Evolutionary conservation across 169 alveolate genomes (phyloP), one percentile per base, ranked within the genome.

Genomic region (Eimeria tenella): DNA sequence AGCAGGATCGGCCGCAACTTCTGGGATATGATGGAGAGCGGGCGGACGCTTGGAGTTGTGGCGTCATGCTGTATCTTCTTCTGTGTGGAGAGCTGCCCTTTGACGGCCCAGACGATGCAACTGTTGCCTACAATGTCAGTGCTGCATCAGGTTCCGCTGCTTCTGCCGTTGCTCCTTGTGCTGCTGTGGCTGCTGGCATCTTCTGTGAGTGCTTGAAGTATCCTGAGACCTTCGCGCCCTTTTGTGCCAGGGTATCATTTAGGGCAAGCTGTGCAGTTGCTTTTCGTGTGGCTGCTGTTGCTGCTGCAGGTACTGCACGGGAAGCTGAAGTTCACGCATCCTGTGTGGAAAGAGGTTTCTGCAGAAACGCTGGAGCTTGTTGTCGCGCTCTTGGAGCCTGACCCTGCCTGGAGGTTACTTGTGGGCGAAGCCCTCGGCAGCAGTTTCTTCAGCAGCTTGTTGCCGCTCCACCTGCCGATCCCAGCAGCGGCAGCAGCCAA

Each of bases 31-130:
- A 90, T 23, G 94, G 90, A 49, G 65, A 74, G 17, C 84, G 58
- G 17, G 94, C 89, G 13, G 94, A 90, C 82, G 83, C 94, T 15
- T 90, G 94, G 94, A 81, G 93, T 55, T 79, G 91, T 31, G 95
- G 95, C 81, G 90, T 92, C 23, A 77, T 92, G 88, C 65, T 79
- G 50, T 82, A 92, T 23, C 87, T 92, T 19, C 86, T 92, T 21
- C 93, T 92, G 56, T 63, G 86, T 17, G 95, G 93, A 10, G 91
- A 92, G 71, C 93, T 92, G 77, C 95, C 95, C 19, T 92, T 92
- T 82, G 79, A 63, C 53, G 95, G 94, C 25, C 71, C 68, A 0
- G 55, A 82, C 55, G 94, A 90, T 42, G 89, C 63, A 19, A 68
- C 71, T 55, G 70, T 79, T 4, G 88, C 88, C 70, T 79, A 79